Percentiles rank a stretch among this genome's conserved stretches.
Evolutionary conservation across 805 yeast genomes (phyloP).

Genomic region (Kuraishia molischiana): DNA sequence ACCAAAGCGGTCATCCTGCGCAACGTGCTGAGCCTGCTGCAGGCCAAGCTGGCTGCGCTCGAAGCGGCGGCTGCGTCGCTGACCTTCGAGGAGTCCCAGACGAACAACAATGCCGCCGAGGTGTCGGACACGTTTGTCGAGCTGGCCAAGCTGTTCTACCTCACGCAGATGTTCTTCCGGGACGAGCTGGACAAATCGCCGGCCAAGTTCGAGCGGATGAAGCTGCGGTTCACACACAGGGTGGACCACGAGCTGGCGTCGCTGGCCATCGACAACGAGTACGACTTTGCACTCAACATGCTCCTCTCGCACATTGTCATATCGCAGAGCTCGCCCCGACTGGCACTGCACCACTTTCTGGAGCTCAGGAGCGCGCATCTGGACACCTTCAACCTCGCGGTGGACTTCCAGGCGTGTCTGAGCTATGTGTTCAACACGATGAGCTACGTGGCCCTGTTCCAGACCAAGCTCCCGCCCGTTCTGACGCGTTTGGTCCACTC

Average conservation of each 20-base stretch:
- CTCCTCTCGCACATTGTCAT: slow-evolving; percentile 14
- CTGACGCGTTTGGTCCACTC: slow-evolving; percentile 10
- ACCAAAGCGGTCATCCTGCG: slow-evolving; percentile 12
- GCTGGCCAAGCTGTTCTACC: slow-evolving; percentile 15
- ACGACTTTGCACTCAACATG: slow-evolving; percentile 16
- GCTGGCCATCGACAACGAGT: slow-evolving; percentile 17
- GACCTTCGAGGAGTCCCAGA: not conserved
- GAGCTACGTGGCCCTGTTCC: slow-evolving; percentile 13
- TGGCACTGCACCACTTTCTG: slow-evolving; percentile 14
- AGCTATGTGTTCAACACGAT: slow-evolving; percentile 20
- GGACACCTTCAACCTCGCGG: slow-evolving; percentile 3
- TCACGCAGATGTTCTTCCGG: slow-evolving; percentile 13
- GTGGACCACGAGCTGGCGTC: slow-evolving; percentile 11
- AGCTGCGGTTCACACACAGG: slow-evolving; percentile 8
- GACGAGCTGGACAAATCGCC: slow-evolving; percentile 6
- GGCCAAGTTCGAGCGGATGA: slow-evolving; percentile 10
- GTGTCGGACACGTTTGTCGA: slow-evolving; percentile 11
- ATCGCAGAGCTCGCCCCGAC: slow-evolving; percentile 9
- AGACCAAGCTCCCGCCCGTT: slow-evolving; percentile 12
- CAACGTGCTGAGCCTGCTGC: slow-evolving; percentile 17
- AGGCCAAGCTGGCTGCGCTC: slow-evolving; percentile 3
- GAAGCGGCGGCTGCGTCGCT: not conserved
- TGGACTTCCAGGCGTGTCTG: slow-evolving; percentile 15
- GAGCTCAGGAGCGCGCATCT: slow-evolving; percentile 10
- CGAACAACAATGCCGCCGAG: slow-evolving; percentile 4